These are phyloP conservation scores for Neonectria neomacrospora DNA, from an alignment of 2,329 filamentous ascomycete genomes.

Conservation along the genomic window DNA sequence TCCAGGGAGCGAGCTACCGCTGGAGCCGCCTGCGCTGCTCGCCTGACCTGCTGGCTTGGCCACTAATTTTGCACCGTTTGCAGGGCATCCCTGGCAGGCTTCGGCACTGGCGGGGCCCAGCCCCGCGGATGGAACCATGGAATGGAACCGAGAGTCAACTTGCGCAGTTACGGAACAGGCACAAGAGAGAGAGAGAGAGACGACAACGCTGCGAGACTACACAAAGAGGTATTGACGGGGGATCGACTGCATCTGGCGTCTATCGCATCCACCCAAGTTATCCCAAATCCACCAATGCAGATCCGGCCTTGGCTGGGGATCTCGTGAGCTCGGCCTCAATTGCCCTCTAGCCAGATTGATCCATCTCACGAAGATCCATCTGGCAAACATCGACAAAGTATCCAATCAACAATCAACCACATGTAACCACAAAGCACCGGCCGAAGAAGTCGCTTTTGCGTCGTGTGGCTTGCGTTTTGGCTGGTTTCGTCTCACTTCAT, in stretches of 20 bases:
- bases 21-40: constrained; percentile 12
- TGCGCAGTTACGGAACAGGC: neutral
- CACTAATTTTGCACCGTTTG: constrained; percentile 11
- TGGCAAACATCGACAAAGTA: neutral
- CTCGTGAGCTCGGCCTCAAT: neutral
- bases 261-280: neutral
- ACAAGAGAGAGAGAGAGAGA: neutral
- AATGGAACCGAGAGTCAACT: too few relatives aligned
- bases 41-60: constrained; percentile 13
- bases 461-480: neutral
- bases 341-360: neutral
- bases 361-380: neutral
- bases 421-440: neutral
- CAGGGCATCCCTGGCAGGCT: constrained; percentile 15
- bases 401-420: neutral
- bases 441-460: neutral
- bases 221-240: neutral
- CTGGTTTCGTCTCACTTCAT: constrained; percentile 5
- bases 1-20: constrained; percentile 5
- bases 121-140: constrained; percentile 1
- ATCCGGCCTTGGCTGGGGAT: neutral
- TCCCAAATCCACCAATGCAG: constrained; percentile 6
- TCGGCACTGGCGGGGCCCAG: constrained; percentile 7
- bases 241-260: neutral
- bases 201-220: neutral